Evolutionary conservation across 1,284 basidiomycete genomes (phyloP), one percentile per base, ranked within the genome.

Genomic region (Stereum hirsutum): DNA sequence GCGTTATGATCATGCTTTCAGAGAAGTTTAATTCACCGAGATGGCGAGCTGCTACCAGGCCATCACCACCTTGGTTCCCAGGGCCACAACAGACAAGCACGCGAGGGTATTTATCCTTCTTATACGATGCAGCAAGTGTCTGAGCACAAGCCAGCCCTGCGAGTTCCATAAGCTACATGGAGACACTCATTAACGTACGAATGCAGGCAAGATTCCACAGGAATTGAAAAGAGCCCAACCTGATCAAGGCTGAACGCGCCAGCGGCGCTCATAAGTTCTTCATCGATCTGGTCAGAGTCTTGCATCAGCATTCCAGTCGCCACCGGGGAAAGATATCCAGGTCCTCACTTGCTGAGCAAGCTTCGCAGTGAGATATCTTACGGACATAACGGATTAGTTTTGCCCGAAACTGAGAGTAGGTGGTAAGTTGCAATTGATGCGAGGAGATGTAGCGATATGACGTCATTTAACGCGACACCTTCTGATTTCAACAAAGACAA

Each of bases 41-140:
- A 63, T 99, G 96, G 23, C 95, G 72, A 26, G 96, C 95, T 12
- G 96, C 96, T 2, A 98, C 95, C 0, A 99, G 70, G 2, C 96
- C 96, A 62, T 99, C 96, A 4, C 95, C 96, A 10, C 96, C 93
- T 72, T 96, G 93, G 55, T 96, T 96, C 23, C 96, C 96, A 0
- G 96, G 94, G 6, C 96, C 96, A 57, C 93, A 96, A 52, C 89
- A 93, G 1, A 99, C 89, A 23, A 99, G 70, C 4, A 98, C 89
- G 6, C 77, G 75, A 20, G 70, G 70, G 57, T 88, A 77, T 41
- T 69, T 75, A 2, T 77, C 69, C 24, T 70, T 76, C 20, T 72
- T 72, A 58, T 89, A 98, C 2, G 82, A 80, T 15, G 72, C 82
- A 12, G 83, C 82, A 1, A 98, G 68, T 0, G 89, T 78, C 61